Evolutionary conservation across 441 rosid genomes (phyloP), one percentile per base, ranked within the genome.

Genomic region (Populus hybrid): DNA sequence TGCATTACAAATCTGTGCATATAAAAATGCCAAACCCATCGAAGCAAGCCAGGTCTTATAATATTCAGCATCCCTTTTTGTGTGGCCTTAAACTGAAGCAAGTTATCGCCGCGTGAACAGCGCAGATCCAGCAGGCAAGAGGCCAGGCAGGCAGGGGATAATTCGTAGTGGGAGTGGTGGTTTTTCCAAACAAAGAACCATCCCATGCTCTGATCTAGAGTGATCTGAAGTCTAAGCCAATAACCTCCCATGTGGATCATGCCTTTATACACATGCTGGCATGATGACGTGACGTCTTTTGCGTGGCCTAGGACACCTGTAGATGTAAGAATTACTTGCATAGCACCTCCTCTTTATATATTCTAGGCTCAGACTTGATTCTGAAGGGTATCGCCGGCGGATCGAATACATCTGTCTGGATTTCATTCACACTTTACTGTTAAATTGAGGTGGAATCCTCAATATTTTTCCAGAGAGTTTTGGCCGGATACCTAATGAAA

Each of bases 231-330:
- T 8, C 33, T 42, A 61, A 5, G 2, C 20, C 2, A 26, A 64
- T 4, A 64, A 20, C 66, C 26, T 50, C 40, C 75, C 89, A 82
- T 79, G 89, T 82, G 87, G 76, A 69, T 75, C 24, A 50, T 40
- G 79, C 72, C 80, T 82, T 84, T 42, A 71, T 74, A 81, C 85
- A 84, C 89, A 81, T 81, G 89, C 76, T 74, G 65, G 45, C 81
- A 77, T 77, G 59, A 65, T 74, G 20, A 74, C 75, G 33, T 9
- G 7, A 40, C 70, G 9, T 31, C 56, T 29, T 64, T 80, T 76
- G 78, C 73, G 81, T 78, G 78, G 63, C 78, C 71, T 28, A 12
- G 7, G 82, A 68, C 81, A 74, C 77, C 63, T 71, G 72, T 74
- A 23, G n/a, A 7, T 12, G 24, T 14, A 40, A 28, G n/a, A 18